Evolutionary conservation across 345 rosid genomes (phyloP), one percentile per base, ranked within the genome.

Genomic region (Citrus trifoliata): DNA sequence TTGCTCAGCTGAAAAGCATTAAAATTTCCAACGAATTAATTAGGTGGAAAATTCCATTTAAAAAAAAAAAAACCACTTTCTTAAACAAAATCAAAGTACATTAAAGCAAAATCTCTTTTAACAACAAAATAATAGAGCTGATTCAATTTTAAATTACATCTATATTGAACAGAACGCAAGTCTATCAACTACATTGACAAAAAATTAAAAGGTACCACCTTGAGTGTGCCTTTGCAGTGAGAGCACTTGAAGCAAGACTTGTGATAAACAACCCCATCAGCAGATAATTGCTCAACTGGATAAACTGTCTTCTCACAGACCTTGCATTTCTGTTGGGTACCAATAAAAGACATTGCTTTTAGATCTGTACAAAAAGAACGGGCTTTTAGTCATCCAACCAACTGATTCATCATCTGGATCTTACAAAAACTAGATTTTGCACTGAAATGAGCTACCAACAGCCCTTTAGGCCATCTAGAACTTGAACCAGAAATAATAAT

Each of bases 271-370:
- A 93, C 85, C 60, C 99, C 99, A 82, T 97, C 99, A 0, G 98
- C 98, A 16, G 98, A 93, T 48, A 94, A 82, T 78, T 92, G 93
- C 77, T 97, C 99, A 76, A 97, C 90, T 1, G 98, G 95, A 78
- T 97, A 97, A 70, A 97, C 99, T 12, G 99, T 97, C 93, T 93
- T 97, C 81, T 89, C 97, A 61, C 99, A 97, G 37, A 93, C 94
- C 88, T 88, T 93, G 88, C 99, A 97, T 86, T 94, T 97, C 88
- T 93, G 90, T 79, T 90, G 98, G 62, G 99, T 97, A 71, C 99
- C 99, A 13, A 84, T 87, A 82, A 97, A 97, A 79, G 99, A 92
- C 98, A 96, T 96, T 64, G 87, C 81, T 78, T 30, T 80, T 71
- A 67, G 82, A 77, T 78, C 81, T 81, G 73, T 53, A 53, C 58